Evolutionary conservation across 305 asterid species (phyloP).

Genomic region (Ilex paraguariensis): DNA sequence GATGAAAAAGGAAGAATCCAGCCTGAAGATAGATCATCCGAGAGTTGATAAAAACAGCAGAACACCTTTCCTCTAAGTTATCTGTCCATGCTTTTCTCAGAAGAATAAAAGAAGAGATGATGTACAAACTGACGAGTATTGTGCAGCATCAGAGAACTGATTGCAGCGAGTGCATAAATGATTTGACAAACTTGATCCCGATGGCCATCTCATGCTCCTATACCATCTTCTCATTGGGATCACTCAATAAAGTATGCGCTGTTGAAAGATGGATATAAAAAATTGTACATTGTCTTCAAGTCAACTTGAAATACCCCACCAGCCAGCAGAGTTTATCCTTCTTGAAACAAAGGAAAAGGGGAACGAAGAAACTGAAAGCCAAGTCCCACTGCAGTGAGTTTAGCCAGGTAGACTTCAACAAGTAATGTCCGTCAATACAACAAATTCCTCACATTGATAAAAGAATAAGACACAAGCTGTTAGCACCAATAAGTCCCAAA

Average conservation of each 20-base stretch:
- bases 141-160: background rate
- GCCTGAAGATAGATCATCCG: background rate
- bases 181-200: background rate
- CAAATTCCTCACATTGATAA: background rate
- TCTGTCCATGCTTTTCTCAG: background rate
- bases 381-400: background rate
- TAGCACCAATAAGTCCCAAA: background rate
- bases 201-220: background rate
- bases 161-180: background rate
- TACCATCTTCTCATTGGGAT: background rate
- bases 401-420: background rate
- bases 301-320: too few relatives aligned
- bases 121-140: background rate
- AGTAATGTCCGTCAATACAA: background rate
- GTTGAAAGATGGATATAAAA: too few relatives aligned
- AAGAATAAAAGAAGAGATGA: background rate
- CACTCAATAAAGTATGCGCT: background rate
- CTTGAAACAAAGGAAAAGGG: background rate
- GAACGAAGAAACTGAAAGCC: background rate
- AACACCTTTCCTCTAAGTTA: background rate
- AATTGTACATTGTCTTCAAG: too few relatives aligned
- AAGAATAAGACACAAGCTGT: background rate
- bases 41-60: background rate
- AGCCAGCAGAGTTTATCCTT: too few relatives aligned
- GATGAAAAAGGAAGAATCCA: background rate